These are phyloP conservation scores for Suhomyces faveliae DNA, from an alignment of 805 yeast species.

Conservation along the genomic window DNA sequence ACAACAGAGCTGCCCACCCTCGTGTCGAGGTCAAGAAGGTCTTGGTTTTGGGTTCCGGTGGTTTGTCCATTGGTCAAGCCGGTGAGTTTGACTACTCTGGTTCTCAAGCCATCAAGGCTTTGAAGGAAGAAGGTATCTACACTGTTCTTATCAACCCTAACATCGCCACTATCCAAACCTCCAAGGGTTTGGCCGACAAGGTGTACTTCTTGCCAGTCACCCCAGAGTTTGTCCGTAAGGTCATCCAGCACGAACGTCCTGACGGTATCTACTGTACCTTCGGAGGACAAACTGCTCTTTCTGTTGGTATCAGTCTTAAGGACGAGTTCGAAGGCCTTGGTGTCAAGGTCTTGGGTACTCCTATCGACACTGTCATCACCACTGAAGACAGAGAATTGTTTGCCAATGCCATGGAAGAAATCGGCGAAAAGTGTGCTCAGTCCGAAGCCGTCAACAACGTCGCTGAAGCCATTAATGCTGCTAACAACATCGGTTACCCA, in stretches of 20 bases:
- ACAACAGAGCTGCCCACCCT: slow-evolving; percentile 74
- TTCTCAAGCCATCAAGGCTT: slow-evolving; percentile 97
- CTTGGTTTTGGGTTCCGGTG: slow-evolving; percentile 95
- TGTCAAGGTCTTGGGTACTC: slow-evolving; percentile 95
- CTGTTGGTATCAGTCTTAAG: slow-evolving; percentile 92
- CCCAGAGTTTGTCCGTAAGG: slow-evolving; percentile 94
- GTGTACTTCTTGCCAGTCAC: slow-evolving; percentile 98
- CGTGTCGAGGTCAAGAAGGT: slow-evolving; percentile 85
- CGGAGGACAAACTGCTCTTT: slow-evolving; percentile 98
- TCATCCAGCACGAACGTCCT: slow-evolving; percentile 91
- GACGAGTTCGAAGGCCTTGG: slow-evolving; percentile 92
- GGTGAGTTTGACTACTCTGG: slow-evolving; percentile 99
- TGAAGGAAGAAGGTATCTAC: slow-evolving; percentile 96
- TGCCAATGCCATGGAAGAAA: slow-evolving; percentile 92
- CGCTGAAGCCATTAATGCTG: slow-evolving; percentile 83
- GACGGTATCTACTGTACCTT: slow-evolving; percentile 96
- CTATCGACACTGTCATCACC: slow-evolving; percentile 91
- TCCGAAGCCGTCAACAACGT: slow-evolving; percentile 81
- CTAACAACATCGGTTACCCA: slow-evolving; percentile 85
- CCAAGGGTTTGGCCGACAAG: slow-evolving; percentile 96
- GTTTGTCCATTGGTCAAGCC: slow-evolving; percentile 97
- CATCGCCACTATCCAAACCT: slow-evolving; percentile 97
- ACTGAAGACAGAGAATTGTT: slow-evolving; percentile 98
- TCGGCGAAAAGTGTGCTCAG: slow-evolving; percentile 92
- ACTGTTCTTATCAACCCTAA: slow-evolving; percentile 95